Percentiles rank a stretch among this genome's conserved stretches.
Conservation (phyloP, 805 yeast species). For the Metschnikowia lochheadii region DNA sequence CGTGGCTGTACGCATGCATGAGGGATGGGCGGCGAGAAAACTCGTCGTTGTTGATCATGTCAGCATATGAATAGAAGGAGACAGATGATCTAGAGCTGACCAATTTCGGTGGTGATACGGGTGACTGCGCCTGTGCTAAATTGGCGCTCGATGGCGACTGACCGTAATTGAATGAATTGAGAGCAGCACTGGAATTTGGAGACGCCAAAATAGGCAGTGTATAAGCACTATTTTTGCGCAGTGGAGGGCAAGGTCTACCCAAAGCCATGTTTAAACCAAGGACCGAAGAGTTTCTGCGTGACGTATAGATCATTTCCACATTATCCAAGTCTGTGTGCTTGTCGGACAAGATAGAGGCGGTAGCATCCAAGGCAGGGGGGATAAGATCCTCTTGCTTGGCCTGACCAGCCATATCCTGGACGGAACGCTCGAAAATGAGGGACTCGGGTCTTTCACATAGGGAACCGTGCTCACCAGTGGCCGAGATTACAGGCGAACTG, state of each 20-base stretch:
- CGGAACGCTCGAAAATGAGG: constrained; percentile 40
- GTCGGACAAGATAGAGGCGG: constrained; percentile 62
- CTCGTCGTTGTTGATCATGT: constrained; percentile 68
- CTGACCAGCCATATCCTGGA: constrained; percentile 31
- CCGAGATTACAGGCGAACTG: constrained; percentile 14
- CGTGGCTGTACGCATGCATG: constrained; percentile 36
- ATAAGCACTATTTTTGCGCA: constrained; percentile 32
- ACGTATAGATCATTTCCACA: constrained; percentile 64
- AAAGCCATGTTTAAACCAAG: constrained; percentile 46
- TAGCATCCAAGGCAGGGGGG: constrained; percentile 76
- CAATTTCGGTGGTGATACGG: constrained; percentile 39
- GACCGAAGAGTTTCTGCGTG: constrained; percentile 53
- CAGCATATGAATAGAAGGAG: constrained; percentile 74
- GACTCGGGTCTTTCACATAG: constrained; percentile 20
- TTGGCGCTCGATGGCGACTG: constrained; percentile 5
- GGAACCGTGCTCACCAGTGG: constrained; percentile 12
- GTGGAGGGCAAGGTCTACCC: constrained; percentile 38
- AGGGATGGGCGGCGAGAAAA: constrained; percentile 58
- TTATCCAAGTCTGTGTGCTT: constrained; percentile 60
- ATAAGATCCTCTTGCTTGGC: constrained; percentile 59
- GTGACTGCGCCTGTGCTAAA: constrained; percentile 21
- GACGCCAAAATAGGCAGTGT: constrained; percentile 14
- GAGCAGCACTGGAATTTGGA: constrained; percentile 6
- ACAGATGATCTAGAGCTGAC: constrained; percentile 35
- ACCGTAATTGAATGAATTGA: constrained; percentile 7